Percentiles rank a stretch among this genome's conserved stretches.
Conservation (phyloP, 257 asterid genomes). For the Oldenlandia corymbosa region DNA sequence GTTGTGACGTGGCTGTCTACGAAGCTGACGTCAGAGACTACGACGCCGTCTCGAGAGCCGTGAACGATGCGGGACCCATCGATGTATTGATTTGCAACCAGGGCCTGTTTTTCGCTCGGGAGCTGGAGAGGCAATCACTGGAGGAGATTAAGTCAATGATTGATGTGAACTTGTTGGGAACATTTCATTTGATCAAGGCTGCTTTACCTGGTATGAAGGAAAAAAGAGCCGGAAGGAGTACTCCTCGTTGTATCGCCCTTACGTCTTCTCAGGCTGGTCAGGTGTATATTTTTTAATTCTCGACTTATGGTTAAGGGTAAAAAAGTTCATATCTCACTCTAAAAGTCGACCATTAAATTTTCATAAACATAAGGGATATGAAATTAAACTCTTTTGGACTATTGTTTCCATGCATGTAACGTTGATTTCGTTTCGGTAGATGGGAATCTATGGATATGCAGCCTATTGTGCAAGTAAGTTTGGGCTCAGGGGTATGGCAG, state of each 20-base stretch:
- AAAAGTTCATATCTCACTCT: too few relatives aligned
- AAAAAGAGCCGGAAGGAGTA: slow-evolving; percentile 49
- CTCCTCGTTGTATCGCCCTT: slow-evolving; percentile 75
- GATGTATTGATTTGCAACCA: slow-evolving; percentile 89
- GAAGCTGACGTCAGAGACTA: slow-evolving; percentile 89
- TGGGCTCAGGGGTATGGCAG: slow-evolving; percentile 95
- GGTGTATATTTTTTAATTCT: slow-evolving; percentile 27
- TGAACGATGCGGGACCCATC: slow-evolving; percentile 67
- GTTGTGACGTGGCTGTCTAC: slow-evolving; percentile 58
- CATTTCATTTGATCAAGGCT: slow-evolving; percentile 81
- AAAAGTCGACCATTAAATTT: too few relatives aligned
- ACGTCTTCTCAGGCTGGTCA: slow-evolving; percentile 99
- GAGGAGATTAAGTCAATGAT: slow-evolving; percentile 82
- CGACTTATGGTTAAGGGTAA: neutral
- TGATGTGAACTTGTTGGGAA: slow-evolving; percentile 80
- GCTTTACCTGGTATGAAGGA: slow-evolving; percentile 88
- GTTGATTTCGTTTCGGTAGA: slow-evolving; percentile 40
- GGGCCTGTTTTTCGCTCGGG: slow-evolving; percentile 73
- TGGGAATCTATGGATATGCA: slow-evolving; percentile 90
- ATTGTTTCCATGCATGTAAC: too few relatives aligned
- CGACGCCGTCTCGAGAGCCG: slow-evolving; percentile 49
- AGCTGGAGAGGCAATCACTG: slow-evolving; percentile 54
- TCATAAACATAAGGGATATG: too few relatives aligned
- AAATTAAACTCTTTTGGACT: neutral
- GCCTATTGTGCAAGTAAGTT: slow-evolving; percentile 96